phyloP scores from a whole-genome alignment of 2,329 filamentous ascomycete species.

The Leptoxyphium fumago region DNA sequence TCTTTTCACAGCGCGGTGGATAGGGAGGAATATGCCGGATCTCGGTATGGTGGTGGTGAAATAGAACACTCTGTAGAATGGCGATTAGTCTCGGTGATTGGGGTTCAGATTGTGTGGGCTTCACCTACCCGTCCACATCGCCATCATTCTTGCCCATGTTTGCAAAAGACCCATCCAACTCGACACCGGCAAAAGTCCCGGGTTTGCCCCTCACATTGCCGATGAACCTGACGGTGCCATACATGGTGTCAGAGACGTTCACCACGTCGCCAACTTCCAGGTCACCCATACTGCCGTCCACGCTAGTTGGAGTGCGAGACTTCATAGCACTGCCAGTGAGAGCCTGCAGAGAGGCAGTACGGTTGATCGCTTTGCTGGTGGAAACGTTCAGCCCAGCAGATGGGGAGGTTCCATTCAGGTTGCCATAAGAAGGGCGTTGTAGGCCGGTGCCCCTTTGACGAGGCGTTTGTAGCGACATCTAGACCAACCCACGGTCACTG shows the following conservation, averaged over 20 bases:
- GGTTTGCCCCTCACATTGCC: conserved; percentile 78
- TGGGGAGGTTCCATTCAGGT: conserved; percentile 25
- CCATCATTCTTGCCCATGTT: conserved; percentile 84
- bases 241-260: conserved; percentile 87
- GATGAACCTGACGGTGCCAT: conserved; percentile 77
- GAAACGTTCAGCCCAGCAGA: conserved; percentile 18
- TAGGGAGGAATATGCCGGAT: conserved; percentile 84
- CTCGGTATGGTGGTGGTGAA: conserved; percentile 66
- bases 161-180: conserved; percentile 69
- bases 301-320: conserved; percentile 33
- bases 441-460: conserved; percentile 18
- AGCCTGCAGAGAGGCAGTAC: conserved; percentile 58
- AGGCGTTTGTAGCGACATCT: conserved; percentile 30
- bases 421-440: conserved; percentile 25
- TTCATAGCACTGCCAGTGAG: conserved; percentile 35
- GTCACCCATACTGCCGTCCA: conserved; percentile 31
- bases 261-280: conserved; percentile 69
- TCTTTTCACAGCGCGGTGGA: conserved; percentile 62
- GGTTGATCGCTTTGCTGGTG: conserved; percentile 37
- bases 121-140: conserved; percentile 75
- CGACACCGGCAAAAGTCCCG: conserved; percentile 82
- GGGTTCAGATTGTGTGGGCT: neutral
- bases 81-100: neutral
- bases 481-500: neutral
- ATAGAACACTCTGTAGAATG: conserved; percentile 42